Evolutionary conservation across 495 filamentous ascomycete species (phyloP).

Genomic region (Podospora pseudopauciseta): DNA sequence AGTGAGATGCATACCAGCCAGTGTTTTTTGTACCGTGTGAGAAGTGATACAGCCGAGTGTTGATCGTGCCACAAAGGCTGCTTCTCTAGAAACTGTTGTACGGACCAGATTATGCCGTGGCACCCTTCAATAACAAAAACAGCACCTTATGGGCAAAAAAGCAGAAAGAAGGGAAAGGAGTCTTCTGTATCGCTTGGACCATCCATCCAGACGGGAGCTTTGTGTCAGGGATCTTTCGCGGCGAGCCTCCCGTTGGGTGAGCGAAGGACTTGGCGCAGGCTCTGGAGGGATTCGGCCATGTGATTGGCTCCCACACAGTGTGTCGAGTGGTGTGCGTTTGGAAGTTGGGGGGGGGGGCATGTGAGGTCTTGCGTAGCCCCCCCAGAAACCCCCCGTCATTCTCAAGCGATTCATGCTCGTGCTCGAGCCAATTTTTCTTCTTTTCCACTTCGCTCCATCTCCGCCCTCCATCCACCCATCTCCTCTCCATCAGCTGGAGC

Average conservation of each 20-base stretch:
- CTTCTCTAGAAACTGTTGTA: neutral
- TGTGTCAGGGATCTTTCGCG: neutral
- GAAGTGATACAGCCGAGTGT: neutral
- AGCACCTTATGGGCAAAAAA: too few relatives aligned
- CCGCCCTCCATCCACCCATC: neutral
- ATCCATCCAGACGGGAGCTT: neutral
- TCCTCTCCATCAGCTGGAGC: neutral
- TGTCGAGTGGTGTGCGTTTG: neutral
- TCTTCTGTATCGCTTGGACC: neutral
- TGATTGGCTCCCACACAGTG: slow-evolving; percentile 8
- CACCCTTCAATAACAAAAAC: neutral
- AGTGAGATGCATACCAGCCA: neutral
- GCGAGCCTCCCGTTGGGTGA: slow-evolving; percentile 3
- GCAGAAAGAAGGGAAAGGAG: too few relatives aligned
- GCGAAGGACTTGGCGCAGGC: neutral
- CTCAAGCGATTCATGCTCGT: neutral
- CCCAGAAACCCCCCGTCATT: neutral
- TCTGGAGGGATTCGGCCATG: neutral
- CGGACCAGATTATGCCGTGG: neutral
- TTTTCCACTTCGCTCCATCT: neutral
- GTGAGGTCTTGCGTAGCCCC: slow-evolving; percentile 1
- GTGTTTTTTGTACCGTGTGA: neutral
- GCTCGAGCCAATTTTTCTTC: slow-evolving; percentile 1
- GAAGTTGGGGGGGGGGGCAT: neutral
- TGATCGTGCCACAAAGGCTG: neutral